Evolutionary conservation across 139 green algal species (phyloP), one percentile per base, ranked within the genome.

Genomic region (Diplosphaera chodatii): DNA sequence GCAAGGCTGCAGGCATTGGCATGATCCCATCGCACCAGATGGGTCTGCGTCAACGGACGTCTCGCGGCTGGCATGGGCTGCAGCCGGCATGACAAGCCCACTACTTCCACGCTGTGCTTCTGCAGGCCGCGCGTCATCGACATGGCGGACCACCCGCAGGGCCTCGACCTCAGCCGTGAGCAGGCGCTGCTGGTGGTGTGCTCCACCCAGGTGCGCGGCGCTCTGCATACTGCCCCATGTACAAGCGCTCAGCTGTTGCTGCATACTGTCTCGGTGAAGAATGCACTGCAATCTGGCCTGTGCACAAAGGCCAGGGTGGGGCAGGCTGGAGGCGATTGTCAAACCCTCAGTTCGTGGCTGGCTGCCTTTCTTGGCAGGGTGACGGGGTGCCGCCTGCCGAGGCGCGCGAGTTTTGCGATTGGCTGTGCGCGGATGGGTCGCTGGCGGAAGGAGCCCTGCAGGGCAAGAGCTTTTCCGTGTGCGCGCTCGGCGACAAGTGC

Each of bases 351-450:
- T n/a, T n/a, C n/a, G n/a, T n/a, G n/a, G n/a, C n/a, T n/a, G n/a
- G n/a, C n/a, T n/a, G n/a, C n/a, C n/a, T n/a, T n/a, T n/a, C n/a
- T n/a, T n/a, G n/a, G 48, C 76, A 92, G 87, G 91, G 91, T 55
- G 91, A 97, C 63, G 91, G 91, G 18, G 90, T 97, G 68, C 84
- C 91, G 0, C 91, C 91, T 3, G 87, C 80, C 1, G 91, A 97
- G 74, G 87, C 91, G 1, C 80, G 91, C 0, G 80, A 85, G 0
- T 96, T 97, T 55, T 94, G 88, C 68, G 89, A 92, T 18, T 96
- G 91, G 91, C 82, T 97, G 37, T 48, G 37, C 16, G 75, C 77
- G 32, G 75, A 73, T 20, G 73, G 56, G 30, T 75, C 48, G 48
- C 48, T 59, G 16, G 48, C 73, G 15, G 82, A 81, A 3, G 82